A percentile compares a stretch with the other conserved stretches of the same genome.
Evolutionary conservation across 306 rosid genomes (phyloP).

Genomic region (Pyrus betulifolia): DNA sequence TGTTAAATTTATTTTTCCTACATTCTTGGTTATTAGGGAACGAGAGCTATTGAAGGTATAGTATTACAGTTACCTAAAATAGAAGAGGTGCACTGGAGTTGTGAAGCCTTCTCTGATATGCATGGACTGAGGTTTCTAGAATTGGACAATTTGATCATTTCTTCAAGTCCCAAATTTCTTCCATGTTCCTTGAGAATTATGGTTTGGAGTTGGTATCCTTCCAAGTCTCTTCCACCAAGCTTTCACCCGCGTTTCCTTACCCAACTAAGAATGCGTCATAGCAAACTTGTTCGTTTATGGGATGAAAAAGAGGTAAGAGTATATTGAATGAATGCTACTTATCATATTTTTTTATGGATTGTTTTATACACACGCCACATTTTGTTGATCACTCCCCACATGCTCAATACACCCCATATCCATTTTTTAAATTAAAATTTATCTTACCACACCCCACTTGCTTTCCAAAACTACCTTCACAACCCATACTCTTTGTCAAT

Average conservation of each 20-base stretch:
- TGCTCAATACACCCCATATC: no score
- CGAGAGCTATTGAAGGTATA: not conserved
- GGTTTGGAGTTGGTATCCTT: not conserved
- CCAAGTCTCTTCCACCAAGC: not conserved
- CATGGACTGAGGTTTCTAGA: conserved; percentile 2
- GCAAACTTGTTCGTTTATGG: conserved; percentile 15
- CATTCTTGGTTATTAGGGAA: not conserved
- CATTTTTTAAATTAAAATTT: no score
- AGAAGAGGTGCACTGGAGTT: conserved; percentile 15
- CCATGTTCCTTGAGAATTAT: conserved; percentile 1
- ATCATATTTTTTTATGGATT: no score
- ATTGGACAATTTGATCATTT: not conserved
- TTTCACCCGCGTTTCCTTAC: not conserved
- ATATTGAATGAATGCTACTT: not conserved
- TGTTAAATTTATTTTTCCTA: no score
- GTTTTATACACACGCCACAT: no score
- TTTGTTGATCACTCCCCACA: no score
- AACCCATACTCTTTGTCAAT: no score
- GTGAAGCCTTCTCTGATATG: conserved; percentile 5
- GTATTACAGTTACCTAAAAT: not conserved
- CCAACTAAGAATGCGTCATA: not conserved
- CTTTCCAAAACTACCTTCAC: no score
- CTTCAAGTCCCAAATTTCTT: not conserved
- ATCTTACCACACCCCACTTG: no score
- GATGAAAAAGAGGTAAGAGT: not conserved